Conservation (phyloP, 2,329 filamentous ascomycete genomes). For the Onygenales sp. region DNA sequence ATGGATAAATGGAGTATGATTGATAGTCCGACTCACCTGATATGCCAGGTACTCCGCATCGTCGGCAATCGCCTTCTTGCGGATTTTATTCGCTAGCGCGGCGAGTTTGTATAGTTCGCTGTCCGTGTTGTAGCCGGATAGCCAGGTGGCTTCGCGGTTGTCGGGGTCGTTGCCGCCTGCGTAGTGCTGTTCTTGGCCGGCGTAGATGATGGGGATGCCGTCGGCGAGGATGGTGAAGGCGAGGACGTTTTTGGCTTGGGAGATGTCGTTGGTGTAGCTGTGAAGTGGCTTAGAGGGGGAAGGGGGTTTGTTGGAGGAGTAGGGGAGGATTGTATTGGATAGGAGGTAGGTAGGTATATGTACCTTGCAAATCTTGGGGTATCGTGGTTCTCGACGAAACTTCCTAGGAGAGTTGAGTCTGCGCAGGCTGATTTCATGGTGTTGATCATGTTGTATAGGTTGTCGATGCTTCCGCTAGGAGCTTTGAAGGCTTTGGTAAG, state of each 20-base stretch:
- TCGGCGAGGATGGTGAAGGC: constrained; percentile 50
- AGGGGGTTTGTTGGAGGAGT: not conserved
- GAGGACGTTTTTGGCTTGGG: constrained; percentile 52
- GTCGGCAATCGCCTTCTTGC: constrained; percentile 32
- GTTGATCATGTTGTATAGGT: constrained; percentile 18
- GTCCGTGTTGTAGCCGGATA: constrained; percentile 39
- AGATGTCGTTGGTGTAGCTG: constrained; percentile 42
- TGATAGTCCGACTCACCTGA: constrained; percentile 21
- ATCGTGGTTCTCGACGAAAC: constrained; percentile 53
- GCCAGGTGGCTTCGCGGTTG: constrained; percentile 51
- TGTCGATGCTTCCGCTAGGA: constrained; percentile 1
- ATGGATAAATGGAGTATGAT: no score
- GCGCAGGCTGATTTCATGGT: constrained; percentile 25
- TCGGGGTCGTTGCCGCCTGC: constrained; percentile 40
- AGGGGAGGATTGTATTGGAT: not conserved
- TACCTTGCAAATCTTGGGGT: constrained; percentile 17
- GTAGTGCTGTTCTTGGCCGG: constrained; percentile 56
- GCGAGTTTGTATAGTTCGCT: constrained; percentile 42
- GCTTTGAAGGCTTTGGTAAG: constrained; percentile 7
- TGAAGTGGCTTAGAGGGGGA: constrained; percentile 34
- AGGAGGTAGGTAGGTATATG: not conserved
- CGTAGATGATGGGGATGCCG: constrained; percentile 56
- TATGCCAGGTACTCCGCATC: constrained; percentile 34
- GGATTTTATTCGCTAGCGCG: constrained; percentile 40
- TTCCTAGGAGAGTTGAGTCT: constrained; percentile 34